Percentiles rank a stretch among this genome's conserved stretches.
Conservation (phyloP, 2,329 filamentous ascomycete genomes). For the Scedosporium minutisporum region DNA sequence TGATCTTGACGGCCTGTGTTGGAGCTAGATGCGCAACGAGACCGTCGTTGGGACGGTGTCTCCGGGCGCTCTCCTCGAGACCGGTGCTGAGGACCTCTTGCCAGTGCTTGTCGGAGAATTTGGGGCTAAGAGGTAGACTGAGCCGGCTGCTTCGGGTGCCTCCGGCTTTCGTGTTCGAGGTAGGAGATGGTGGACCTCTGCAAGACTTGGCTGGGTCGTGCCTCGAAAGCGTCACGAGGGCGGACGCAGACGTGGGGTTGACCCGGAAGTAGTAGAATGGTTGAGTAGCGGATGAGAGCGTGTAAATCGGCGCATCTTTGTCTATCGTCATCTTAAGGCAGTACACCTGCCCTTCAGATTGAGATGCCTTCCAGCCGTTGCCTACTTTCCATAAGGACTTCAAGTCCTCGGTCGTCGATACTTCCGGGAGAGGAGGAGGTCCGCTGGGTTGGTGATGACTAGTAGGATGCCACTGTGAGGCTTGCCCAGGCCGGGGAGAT, state of each 20-base stretch:
- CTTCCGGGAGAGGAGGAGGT: constrained; percentile 35
- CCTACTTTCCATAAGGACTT: constrained; percentile 58
- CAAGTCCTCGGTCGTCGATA: constrained; percentile 51
- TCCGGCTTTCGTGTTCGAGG: constrained; percentile 3
- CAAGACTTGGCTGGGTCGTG: constrained; percentile 51
- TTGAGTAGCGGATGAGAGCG: constrained; percentile 49
- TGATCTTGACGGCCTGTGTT: constrained; percentile 51
- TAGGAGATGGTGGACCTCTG: constrained; percentile 28
- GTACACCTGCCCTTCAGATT: constrained; percentile 48
- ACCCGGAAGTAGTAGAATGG: constrained; percentile 60
- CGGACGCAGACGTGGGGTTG: constrained; percentile 54
- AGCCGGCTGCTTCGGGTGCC: constrained; percentile 18
- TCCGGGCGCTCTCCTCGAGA: constrained; percentile 44
- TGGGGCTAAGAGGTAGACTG: constrained; percentile 12
- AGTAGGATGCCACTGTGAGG: constrained; percentile 10
- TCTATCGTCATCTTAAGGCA: constrained; percentile 48
- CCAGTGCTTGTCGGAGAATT: constrained; percentile 39
- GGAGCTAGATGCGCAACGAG: constrained; percentile 63
- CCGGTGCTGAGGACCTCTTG: constrained; percentile 48
- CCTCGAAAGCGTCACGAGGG: constrained; percentile 48
- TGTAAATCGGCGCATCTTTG: constrained; percentile 55
- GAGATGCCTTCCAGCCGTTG: constrained; percentile 58
- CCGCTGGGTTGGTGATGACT: constrained; percentile 19
- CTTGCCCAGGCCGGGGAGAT: neutral
- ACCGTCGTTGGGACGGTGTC: constrained; percentile 48